phyloP scores from a whole-genome alignment of 495 filamentous ascomycete genomes.

The Penicillium ucsense region DNA sequence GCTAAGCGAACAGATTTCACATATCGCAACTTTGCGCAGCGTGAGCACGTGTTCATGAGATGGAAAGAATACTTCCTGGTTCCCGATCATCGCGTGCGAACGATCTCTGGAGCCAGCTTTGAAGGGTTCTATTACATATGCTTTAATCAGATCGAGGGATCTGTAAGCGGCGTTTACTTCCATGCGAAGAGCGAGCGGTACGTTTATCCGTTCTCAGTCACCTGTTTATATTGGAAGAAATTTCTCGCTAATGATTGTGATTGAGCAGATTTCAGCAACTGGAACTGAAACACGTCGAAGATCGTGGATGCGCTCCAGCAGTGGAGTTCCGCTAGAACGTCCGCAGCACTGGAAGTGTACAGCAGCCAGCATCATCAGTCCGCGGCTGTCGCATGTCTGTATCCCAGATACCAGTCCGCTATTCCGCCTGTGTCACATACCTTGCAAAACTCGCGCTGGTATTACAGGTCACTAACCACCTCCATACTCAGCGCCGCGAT shows the following conservation, averaged over 20 bases:
- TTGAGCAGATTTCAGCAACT: conserved; percentile 74
- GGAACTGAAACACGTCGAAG: conserved; percentile 76
- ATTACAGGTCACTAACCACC: too few species aligned
- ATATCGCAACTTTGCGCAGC: conserved; percentile 56
- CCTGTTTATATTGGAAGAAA: neutral
- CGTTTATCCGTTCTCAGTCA: conserved; percentile 19
- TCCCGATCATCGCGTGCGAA: conserved; percentile 82
- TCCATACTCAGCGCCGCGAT: too few species aligned
- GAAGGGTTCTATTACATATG: conserved; percentile 99
- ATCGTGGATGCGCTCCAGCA: conserved; percentile 75
- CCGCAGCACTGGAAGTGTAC: neutral
- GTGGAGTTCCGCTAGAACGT: conserved; percentile 79
- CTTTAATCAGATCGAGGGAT: conserved; percentile 84
- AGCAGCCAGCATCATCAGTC: too few species aligned
- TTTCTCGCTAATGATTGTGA: neutral
- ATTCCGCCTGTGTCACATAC: neutral
- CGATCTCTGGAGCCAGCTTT: conserved; percentile 89
- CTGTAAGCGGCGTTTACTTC: conserved; percentile 90
- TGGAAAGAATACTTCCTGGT: conserved; percentile 99
- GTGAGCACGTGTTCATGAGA: conserved; percentile 95
- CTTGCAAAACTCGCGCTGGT: neutral
- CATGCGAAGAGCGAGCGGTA: conserved; percentile 96
- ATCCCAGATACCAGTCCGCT: neutral
- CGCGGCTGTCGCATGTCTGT: too few species aligned
- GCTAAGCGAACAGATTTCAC: conserved; percentile 70